phyloP scores from a whole-genome alignment of 805 yeast genomes.

The Yarrowia sp. region DNA sequence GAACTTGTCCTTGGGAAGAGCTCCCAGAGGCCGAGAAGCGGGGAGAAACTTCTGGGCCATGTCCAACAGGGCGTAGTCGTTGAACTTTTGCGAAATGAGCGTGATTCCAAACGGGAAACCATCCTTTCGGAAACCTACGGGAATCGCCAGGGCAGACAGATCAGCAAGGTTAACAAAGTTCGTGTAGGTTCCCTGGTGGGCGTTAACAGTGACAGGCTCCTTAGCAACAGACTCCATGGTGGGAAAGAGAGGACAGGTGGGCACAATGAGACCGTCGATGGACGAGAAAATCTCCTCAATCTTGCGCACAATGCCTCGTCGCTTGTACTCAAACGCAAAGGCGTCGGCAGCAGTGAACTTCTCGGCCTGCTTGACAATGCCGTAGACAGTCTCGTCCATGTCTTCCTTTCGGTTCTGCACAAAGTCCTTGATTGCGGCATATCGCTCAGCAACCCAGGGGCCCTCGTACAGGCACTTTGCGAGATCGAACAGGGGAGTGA shows the following conservation, averaged over 20 bases:
- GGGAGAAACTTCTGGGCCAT: slow-evolving; percentile 74
- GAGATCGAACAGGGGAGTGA: slow-evolving; percentile 74
- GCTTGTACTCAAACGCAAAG: slow-evolving; percentile 83
- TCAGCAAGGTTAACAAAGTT: slow-evolving; percentile 96
- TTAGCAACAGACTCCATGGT: slow-evolving; percentile 70
- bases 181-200: slow-evolving; percentile 97
- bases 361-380: slow-evolving; percentile 80
- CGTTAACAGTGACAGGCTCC: slow-evolving; percentile 84
- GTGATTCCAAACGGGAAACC: slow-evolving; percentile 93
- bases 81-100: slow-evolving; percentile 77
- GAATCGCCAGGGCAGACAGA: slow-evolving; percentile 87
- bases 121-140: slow-evolving; percentile 86
- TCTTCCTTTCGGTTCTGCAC: slow-evolving; percentile 73
- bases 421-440: slow-evolving; percentile 77
- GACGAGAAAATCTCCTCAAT: slow-evolving; percentile 61
- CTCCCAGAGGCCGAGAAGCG: slow-evolving; percentile 65
- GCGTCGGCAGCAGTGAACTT: slow-evolving; percentile 81
- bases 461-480: slow-evolving; percentile 94
- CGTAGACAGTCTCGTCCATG: slow-evolving; percentile 82
- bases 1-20: slow-evolving; percentile 50
- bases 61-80: slow-evolving; percentile 87
- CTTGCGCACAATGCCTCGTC: slow-evolving; percentile 77
- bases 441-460: slow-evolving; percentile 98
- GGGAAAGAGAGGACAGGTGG: slow-evolving; percentile 94
- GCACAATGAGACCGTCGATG: slow-evolving; percentile 82